Conservation (phyloP, 306 rosid species). For the Cucurbita pepo region DNA sequence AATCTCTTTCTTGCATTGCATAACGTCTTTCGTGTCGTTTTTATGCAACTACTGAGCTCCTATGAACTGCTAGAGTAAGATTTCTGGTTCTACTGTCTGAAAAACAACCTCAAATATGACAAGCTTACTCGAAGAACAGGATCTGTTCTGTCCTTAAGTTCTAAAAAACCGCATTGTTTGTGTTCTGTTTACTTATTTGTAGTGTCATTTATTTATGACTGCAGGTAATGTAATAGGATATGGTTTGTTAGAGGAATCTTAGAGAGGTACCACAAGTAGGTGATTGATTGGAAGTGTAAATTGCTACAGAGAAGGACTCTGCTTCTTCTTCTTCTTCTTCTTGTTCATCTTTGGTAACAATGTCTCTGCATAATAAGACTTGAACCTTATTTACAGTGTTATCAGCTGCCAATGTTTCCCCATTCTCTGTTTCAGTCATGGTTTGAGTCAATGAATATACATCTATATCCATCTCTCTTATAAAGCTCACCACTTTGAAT, state of each 20-base stretch:
- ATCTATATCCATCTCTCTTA: background rate
- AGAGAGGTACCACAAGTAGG: conserved; percentile 23
- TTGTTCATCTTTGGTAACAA: background rate
- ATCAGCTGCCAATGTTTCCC: background rate
- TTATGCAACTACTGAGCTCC: background rate
- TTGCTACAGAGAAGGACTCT: conserved; percentile 24
- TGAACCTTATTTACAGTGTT: background rate
- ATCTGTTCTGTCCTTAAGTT: background rate
- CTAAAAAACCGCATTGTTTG: background rate
- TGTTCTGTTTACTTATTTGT: background rate
- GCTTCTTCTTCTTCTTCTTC: background rate
- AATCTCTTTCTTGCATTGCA: background rate
- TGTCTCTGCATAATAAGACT: background rate
- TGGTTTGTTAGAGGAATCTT: conserved; percentile 13
- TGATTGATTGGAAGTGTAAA: conserved; percentile 31
- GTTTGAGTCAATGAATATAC: background rate
- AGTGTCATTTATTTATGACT: conserved; percentile 7
- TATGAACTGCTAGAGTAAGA: background rate
- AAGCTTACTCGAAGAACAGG: background rate
- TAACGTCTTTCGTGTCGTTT: background rate
- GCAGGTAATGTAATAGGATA: conserved; percentile 32
- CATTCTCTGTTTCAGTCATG: background rate
- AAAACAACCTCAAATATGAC: background rate
- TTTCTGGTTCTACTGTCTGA: background rate
- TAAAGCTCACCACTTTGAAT: background rate